Percentiles rank a stretch among this genome's conserved stretches.
Conservation (phyloP, 2,329 filamentous ascomycete species). For the Raffaelea ambrosiae region DNA sequence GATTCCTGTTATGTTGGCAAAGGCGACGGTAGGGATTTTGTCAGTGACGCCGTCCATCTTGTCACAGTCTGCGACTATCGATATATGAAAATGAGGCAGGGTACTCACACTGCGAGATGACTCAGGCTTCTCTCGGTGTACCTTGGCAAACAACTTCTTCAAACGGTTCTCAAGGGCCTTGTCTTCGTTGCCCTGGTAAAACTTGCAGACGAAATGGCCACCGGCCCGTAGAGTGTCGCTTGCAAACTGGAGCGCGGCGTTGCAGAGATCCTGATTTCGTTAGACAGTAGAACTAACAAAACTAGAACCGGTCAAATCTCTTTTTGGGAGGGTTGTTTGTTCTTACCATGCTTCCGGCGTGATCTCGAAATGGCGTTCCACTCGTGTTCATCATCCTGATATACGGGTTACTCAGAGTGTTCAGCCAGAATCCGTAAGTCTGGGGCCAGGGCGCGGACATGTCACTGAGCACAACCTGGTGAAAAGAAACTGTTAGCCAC, state of each 20-base stretch:
- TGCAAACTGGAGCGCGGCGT: slow-evolving; percentile 75
- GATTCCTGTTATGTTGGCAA: slow-evolving; percentile 50
- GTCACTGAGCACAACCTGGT: slow-evolving; percentile 82
- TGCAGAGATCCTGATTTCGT: slow-evolving; percentile 72
- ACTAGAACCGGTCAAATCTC: too few relatives aligned
- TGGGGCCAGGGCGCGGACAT: slow-evolving; percentile 97
- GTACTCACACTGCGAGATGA: slow-evolving; percentile 71
- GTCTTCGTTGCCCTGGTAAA: slow-evolving; percentile 87
- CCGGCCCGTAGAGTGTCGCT: slow-evolving; percentile 74
- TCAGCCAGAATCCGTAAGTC: slow-evolving; percentile 69
- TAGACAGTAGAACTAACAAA: too few relatives aligned
- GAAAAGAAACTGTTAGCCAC: too few relatives aligned
- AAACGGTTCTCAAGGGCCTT: slow-evolving; percentile 67
- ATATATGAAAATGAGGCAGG: too few relatives aligned
- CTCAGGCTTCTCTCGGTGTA: slow-evolving; percentile 83
- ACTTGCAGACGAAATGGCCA: slow-evolving; percentile 95
- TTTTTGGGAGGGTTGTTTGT: too few relatives aligned
- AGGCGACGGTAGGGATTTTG: slow-evolving; percentile 3
- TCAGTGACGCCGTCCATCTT: too few relatives aligned
- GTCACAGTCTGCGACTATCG: too few relatives aligned
- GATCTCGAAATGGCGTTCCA: slow-evolving; percentile 77
- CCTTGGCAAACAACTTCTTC: slow-evolving; percentile 67
- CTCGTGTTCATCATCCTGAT: slow-evolving; percentile 99
- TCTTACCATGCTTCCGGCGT: slow-evolving; percentile 90
- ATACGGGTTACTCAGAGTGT: slow-evolving; percentile 92